Evolutionary conservation across 116 monocot species (phyloP).

Genomic region (Papilionanthe hybrid): DNA sequence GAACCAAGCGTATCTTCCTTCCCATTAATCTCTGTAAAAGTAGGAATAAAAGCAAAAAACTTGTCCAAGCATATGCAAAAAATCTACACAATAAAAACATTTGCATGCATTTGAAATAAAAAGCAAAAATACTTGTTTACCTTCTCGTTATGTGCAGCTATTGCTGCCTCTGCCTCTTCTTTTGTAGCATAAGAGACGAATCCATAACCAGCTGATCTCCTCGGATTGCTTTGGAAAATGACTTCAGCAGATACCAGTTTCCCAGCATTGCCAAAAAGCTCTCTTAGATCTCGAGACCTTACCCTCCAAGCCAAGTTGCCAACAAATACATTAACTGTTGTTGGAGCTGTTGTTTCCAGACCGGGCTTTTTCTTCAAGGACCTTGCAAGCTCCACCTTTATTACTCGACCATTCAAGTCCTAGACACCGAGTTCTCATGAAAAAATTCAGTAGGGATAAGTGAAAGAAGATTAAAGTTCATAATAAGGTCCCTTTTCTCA

Average conservation of each 20-base stretch:
- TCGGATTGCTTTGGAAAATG: slow-evolving; percentile 63
- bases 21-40: slow-evolving; percentile 16
- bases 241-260: slow-evolving; percentile 62
- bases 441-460: not conserved
- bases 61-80: not conserved
- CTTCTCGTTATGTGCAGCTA: slow-evolving; percentile 58
- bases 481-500: not conserved
- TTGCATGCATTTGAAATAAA: not conserved
- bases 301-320: slow-evolving; percentile 66
- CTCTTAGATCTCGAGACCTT: slow-evolving; percentile 54
- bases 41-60: not conserved
- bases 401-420: slow-evolving; percentile 61
- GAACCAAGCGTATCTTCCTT: slow-evolving; percentile 13
- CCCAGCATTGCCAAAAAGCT: slow-evolving; percentile 38
- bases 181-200: slow-evolving; percentile 62
- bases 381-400: slow-evolving; percentile 52
- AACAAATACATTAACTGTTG: slow-evolving; percentile 49
- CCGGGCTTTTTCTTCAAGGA: slow-evolving; percentile 43
- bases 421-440: slow-evolving; percentile 13
- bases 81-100: not conserved
- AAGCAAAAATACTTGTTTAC: slow-evolving; percentile 18
- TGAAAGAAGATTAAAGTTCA: not conserved
- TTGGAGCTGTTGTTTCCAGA: not conserved
- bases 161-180: slow-evolving; percentile 67
- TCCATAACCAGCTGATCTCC: slow-evolving; percentile 76